A percentile compares a stretch with the other conserved stretches of the same genome.
Evolutionary conservation across 2,329 filamentous ascomycete species (phyloP).

Genomic region (Geoglossum cookeanum): DNA sequence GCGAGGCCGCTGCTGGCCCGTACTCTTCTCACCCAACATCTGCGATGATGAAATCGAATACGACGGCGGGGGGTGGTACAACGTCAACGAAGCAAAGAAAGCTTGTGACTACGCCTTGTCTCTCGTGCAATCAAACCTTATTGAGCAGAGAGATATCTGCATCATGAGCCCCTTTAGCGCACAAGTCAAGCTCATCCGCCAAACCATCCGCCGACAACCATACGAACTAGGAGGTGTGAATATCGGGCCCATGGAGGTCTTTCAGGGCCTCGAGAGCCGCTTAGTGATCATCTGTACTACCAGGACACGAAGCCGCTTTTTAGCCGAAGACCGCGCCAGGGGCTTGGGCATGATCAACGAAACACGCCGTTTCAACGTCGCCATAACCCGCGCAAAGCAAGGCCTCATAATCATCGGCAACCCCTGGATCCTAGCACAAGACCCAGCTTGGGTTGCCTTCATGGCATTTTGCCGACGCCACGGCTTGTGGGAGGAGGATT

Average conservation of each 20-base stretch:
- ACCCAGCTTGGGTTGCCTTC: conserved; percentile 21
- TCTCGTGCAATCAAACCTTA: conserved; percentile 13
- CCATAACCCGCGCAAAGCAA: conserved; percentile 25
- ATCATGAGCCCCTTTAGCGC: conserved; percentile 27
- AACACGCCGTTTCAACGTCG: conserved; percentile 25
- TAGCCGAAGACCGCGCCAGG: conserved; percentile 16
- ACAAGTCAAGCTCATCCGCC: conserved; percentile 24
- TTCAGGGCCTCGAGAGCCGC: conserved; percentile 26
- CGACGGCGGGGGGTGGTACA: conserved; percentile 23
- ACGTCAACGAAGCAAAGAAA: conserved; percentile 15
- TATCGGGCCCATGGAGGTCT: conserved; percentile 27
- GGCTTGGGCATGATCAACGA: conserved; percentile 21
- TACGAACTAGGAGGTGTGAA: conserved; percentile 17
- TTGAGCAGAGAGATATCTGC: conserved; percentile 20
- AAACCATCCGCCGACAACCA: conserved; percentile 15
- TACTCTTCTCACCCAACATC: conserved; percentile 23
- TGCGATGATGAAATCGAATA: conserved; percentile 23
- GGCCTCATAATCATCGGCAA: conserved; percentile 24
- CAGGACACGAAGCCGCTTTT: conserved; percentile 17
- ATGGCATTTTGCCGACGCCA: conserved; percentile 22
- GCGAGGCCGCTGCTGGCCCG: conserved; percentile 22
- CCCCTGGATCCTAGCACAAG: conserved; percentile 18
- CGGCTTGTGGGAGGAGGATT: conserved; percentile 15
- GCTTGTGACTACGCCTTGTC: conserved; percentile 16
- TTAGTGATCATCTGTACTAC: conserved; percentile 28